These are phyloP conservation scores for Apiotrichum gamsii DNA, from an alignment of 1,284 basidiomycete species.

Conservation along the genomic window DNA sequence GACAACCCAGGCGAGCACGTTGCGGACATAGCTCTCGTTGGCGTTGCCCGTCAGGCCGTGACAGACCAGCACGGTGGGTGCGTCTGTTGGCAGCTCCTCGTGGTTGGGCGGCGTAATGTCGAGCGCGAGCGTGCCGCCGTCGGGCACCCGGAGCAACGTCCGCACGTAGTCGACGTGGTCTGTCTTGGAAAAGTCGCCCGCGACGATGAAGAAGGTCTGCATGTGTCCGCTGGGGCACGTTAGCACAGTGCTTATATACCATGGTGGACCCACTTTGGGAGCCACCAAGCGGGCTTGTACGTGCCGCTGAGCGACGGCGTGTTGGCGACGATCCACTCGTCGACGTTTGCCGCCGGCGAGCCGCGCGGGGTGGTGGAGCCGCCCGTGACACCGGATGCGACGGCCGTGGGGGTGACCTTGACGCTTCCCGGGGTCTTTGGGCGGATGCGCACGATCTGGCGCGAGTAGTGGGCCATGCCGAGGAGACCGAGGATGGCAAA, in stretches of 20 bases:
- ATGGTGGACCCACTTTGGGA: constrained; percentile 43
- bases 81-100: constrained; percentile 54
- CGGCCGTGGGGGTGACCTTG: neutral
- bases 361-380: neutral
- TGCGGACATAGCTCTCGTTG: constrained; percentile 80
- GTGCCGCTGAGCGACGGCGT: constrained; percentile 40
- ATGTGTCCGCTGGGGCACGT: constrained; percentile 42
- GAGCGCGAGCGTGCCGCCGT: constrained; percentile 63
- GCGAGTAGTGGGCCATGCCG: constrained; percentile 35
- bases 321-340: constrained; percentile 36
- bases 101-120: constrained; percentile 49
- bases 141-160: constrained; percentile 52
- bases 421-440: constrained; percentile 22
- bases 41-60: constrained; percentile 87
- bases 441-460: constrained; percentile 38
- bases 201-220: constrained; percentile 49
- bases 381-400: too few species aligned
- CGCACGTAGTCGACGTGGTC: constrained; percentile 66
- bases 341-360: constrained; percentile 4
- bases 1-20: constrained; percentile 64
- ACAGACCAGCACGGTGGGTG: constrained; percentile 68
- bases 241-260: too few species aligned
- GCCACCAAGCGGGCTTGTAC: constrained; percentile 47
- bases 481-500: constrained; percentile 32
- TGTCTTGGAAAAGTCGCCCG: constrained; percentile 58